Percentiles rank a stretch among this genome's conserved stretches.
Conservation (phyloP, 78 protist species). For the Monosiga brevicollis region DNA sequence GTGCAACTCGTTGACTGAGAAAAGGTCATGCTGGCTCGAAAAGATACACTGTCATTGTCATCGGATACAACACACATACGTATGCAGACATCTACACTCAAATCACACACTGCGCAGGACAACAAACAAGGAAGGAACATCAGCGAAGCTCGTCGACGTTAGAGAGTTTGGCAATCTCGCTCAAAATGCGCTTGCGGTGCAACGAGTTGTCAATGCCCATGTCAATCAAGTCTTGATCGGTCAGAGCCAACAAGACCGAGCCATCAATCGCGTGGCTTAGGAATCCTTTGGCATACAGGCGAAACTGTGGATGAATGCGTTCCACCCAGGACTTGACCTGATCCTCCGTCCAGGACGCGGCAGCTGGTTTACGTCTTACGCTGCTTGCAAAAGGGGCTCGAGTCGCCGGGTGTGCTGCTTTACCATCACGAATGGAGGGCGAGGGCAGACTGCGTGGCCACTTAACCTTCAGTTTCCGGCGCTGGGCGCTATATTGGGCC, state of each 20-base stretch:
- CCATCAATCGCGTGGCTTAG: neutral
- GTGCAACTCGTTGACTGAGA: too few relatives aligned
- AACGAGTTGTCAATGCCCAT: neutral
- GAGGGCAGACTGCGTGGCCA: too few relatives aligned
- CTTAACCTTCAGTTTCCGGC: neutral
- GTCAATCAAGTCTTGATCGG: neutral
- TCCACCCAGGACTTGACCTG: neutral
- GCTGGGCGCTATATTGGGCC: neutral
- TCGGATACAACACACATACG: too few relatives aligned
- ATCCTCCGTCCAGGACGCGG: neutral
- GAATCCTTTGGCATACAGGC: neutral
- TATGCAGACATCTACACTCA: too few relatives aligned
- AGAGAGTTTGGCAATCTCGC: neutral
- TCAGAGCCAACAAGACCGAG: neutral
- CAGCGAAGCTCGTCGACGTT: neutral
- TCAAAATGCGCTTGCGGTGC: neutral
- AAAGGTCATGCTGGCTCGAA: too few relatives aligned
- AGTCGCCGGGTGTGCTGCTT: too few relatives aligned
- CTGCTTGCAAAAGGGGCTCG: neutral
- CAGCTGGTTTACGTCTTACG: neutral
- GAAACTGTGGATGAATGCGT: neutral
- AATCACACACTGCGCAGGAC: too few relatives aligned
- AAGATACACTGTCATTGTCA: too few relatives aligned
- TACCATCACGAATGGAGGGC: neutral
- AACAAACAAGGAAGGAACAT: too few relatives aligned